Evolutionary conservation across 805 yeast species (phyloP), one percentile per base, ranked within the genome.

Genomic region (Metschnikowia rubicola): DNA sequence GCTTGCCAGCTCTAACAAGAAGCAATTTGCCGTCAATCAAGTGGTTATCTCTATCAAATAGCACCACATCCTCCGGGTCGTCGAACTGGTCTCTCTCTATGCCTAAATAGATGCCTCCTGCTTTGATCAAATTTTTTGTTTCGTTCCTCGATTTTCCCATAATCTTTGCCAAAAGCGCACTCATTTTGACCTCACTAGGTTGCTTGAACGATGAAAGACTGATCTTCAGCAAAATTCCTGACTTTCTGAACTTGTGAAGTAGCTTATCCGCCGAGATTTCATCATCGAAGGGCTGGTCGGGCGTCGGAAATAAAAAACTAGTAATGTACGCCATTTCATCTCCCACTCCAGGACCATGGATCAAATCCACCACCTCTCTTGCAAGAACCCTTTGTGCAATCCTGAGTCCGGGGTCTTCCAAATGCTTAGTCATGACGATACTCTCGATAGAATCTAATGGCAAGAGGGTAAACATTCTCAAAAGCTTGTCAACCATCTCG

Each of bases 271-370:
- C 75, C 10, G 75, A 60, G 21, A 74, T 58, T n/a, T 65, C 65
- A 41, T 77, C 79, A 44, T 71, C 63, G 53, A 68, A 75, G 8
- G 78, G 77, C 46, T 68, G 74, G 47, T 74, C 77, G 3, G 80
- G 79, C 2, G 77, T 67, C 8, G 84, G 84, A 64, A 82, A 90
- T 35, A 90, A 61, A 44, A 86, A 76, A 6, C 83, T 77, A 12
- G 96, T 83, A 12, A 88, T 76, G 19, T 77, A 69, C 17, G 80
- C 79, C 55, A 94, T 87, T 34, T 80, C 78, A 26, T 77, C 72
- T 3, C 96, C 91, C 9, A 76, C 75, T 4, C 90, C 92, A 8
- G 72, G 74, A 0, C 98, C 98, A 65, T 91, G 97, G 36, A 94
- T 75, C 58, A 94, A 72, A 58, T 89, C 96, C 7, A 92, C 86